These are phyloP conservation scores for Myrica gale DNA, from an alignment of 306 rosid genomes.

Conservation along the genomic window DNA sequence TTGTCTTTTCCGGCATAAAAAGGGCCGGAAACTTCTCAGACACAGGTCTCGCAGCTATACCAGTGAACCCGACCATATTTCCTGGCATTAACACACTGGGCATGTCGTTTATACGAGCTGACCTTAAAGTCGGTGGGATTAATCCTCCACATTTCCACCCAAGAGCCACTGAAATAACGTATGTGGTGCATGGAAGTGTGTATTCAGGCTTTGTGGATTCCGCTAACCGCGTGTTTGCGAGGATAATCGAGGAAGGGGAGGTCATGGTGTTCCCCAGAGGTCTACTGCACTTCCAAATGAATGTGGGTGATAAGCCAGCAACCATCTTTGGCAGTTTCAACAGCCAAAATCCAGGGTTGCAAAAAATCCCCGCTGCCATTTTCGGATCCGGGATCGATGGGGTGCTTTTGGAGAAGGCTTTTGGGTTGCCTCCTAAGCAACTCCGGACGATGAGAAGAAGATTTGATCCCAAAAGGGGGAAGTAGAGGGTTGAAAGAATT, in stretches of 20 bases:
- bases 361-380: constrained; percentile 67
- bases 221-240: constrained; percentile 56
- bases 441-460: constrained; percentile 66
- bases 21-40: constrained; percentile 57
- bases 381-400: constrained; percentile 82
- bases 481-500: constrained; percentile 24
- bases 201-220: constrained; percentile 91
- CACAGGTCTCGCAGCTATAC: constrained; percentile 53
- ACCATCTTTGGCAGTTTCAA: constrained; percentile 82
- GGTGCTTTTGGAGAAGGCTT: constrained; percentile 75
- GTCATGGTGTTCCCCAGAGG: constrained; percentile 90
- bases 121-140: constrained; percentile 64
- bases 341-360: constrained; percentile 81
- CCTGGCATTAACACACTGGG: constrained; percentile 89
- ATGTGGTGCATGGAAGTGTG: constrained; percentile 63
- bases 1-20: constrained; percentile 58
- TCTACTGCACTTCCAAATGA: constrained; percentile 79
- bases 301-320: constrained; percentile 66
- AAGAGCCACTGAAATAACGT: constrained; percentile 74
- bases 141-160: constrained; percentile 96
- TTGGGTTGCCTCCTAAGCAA: constrained; percentile 77
- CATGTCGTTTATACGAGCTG: constrained; percentile 74
- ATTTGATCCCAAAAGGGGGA: constrained; percentile 50
- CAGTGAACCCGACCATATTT: constrained; percentile 54
- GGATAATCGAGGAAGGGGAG: constrained; percentile 67